phyloP scores from a whole-genome alignment of 176 grass and related monocot species.

The Metroxylon sagu region DNA sequence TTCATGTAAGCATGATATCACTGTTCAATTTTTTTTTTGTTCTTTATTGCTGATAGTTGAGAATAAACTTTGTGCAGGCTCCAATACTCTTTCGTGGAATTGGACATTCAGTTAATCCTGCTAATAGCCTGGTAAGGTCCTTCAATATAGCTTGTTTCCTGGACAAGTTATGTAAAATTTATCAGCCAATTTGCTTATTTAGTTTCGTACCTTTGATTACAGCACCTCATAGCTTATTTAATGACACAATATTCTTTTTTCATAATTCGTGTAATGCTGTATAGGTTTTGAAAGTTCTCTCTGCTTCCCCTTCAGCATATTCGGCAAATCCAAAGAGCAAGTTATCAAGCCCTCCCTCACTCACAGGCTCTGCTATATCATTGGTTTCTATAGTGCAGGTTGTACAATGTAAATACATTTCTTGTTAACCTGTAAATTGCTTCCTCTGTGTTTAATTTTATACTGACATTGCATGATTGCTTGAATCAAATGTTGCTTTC shows the following conservation, averaged over 20 bases:
- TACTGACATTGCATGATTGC: too few relatives aligned
- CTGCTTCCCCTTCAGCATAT: constrained; percentile 79
- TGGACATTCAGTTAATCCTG: constrained; percentile 63
- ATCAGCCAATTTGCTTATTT: too few relatives aligned
- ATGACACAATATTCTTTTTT: not conserved
- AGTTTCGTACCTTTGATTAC: too few relatives aligned
- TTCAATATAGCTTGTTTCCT: constrained; percentile 14
- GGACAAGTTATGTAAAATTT: not conserved
- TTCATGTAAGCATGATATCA: too few relatives aligned
- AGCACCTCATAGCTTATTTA: not conserved
- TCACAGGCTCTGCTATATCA: constrained; percentile 74
- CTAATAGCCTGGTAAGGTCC: constrained; percentile 64
- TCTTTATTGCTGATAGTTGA: not conserved
- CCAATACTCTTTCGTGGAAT: constrained; percentile 85
- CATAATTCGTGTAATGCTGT: not conserved
- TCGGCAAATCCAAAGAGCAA: constrained; percentile 77
- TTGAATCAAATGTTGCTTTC: too few relatives aligned
- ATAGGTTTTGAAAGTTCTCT: constrained; percentile 84
- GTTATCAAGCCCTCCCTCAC: constrained; percentile 59
- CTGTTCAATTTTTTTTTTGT: too few relatives aligned
- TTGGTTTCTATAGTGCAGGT: constrained; percentile 97
- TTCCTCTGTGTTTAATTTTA: not conserved
- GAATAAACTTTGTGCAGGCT: constrained; percentile 5
- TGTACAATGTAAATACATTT: not conserved
- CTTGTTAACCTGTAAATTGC: constrained; percentile 4